A percentile compares a stretch with the other conserved stretches of the same genome.
Conservation (phyloP, 129 eudicot genomes). For the sunflower (Helianthus annuus) region DNA sequence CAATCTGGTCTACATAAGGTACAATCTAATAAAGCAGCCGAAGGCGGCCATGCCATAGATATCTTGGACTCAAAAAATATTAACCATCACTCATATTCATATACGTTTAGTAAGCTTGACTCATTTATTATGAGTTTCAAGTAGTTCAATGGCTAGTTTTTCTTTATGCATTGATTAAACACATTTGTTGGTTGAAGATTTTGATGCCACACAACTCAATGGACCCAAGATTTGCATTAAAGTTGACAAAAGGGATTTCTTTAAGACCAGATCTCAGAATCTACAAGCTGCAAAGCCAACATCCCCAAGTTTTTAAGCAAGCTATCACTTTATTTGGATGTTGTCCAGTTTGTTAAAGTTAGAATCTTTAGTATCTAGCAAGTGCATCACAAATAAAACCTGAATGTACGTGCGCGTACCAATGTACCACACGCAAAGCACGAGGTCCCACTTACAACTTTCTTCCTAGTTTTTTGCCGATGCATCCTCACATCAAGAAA, state of each 20-base stretch:
- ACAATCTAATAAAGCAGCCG: background rate
- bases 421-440: conserved; percentile 35
- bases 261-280: conserved; percentile 42
- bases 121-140: conserved; percentile 5
- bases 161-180: conserved; percentile 7
- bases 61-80: background rate
- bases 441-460: conserved; percentile 36
- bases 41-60: background rate
- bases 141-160: conserved; percentile 16
- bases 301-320: conserved; percentile 37
- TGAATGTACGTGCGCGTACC: conserved; percentile 38
- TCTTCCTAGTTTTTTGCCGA: conserved; percentile 16
- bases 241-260: conserved; percentile 42
- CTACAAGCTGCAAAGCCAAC: conserved; percentile 45
- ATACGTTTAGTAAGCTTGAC: background rate
- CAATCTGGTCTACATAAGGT: background rate
- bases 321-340: conserved; percentile 34
- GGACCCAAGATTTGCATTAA: conserved; percentile 47
- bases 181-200: conserved; percentile 25
- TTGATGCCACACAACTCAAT: conserved; percentile 36
- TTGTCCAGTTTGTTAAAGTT: conserved; percentile 36
- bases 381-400: conserved; percentile 32
- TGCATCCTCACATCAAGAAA: conserved; percentile 12
- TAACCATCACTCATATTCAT: background rate
- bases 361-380: conserved; percentile 48